phyloP scores from a whole-genome alignment of 2,329 filamentous ascomycete genomes.

The Didymella keratinophila region DNA sequence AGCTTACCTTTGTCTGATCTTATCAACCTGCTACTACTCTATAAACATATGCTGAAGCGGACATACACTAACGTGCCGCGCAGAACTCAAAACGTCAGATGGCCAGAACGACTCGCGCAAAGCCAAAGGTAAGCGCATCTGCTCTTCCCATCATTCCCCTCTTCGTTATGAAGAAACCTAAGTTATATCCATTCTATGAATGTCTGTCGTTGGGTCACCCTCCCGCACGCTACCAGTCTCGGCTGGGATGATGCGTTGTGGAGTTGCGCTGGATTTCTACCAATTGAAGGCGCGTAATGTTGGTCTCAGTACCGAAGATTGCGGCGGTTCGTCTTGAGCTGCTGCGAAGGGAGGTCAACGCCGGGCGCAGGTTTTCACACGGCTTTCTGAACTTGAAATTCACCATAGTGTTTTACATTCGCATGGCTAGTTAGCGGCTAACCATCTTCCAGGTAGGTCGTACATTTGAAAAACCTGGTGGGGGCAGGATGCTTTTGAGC shows the following conservation, averaged over 20 bases:
- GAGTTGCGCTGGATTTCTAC: constrained; percentile 63
- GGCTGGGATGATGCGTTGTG: constrained; percentile 75
- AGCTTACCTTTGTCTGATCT: constrained; percentile 64
- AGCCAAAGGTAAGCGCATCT: constrained; percentile 32
- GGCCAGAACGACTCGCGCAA: not conserved
- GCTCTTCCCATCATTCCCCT: constrained; percentile 17
- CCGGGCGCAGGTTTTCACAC: constrained; percentile 69
- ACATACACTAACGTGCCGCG: constrained; percentile 28
- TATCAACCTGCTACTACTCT: constrained; percentile 12
- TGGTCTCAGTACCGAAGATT: constrained; percentile 63
- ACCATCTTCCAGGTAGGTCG: constrained; percentile 19
- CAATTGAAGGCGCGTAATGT: constrained; percentile 56
- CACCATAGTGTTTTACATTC: constrained; percentile 9
- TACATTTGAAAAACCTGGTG: not conserved
- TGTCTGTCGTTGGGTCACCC: constrained; percentile 72
- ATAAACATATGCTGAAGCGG: constrained; percentile 7
- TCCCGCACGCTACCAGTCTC: constrained; percentile 71
- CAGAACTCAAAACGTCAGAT: constrained; percentile 6
- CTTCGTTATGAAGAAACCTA: constrained; percentile 63
- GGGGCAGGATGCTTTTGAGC: not conserved
- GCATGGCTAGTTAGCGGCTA: constrained; percentile 21
- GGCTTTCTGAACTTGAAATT: constrained; percentile 66
- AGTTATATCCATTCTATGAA: constrained; percentile 69
- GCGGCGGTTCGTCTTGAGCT: constrained; percentile 54
- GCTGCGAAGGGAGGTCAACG: constrained; percentile 54